Percentiles rank a stretch among this genome's conserved stretches.
Conservation (phyloP, 2,329 filamentous ascomycete species). For the Cercospora sojina region DNA sequence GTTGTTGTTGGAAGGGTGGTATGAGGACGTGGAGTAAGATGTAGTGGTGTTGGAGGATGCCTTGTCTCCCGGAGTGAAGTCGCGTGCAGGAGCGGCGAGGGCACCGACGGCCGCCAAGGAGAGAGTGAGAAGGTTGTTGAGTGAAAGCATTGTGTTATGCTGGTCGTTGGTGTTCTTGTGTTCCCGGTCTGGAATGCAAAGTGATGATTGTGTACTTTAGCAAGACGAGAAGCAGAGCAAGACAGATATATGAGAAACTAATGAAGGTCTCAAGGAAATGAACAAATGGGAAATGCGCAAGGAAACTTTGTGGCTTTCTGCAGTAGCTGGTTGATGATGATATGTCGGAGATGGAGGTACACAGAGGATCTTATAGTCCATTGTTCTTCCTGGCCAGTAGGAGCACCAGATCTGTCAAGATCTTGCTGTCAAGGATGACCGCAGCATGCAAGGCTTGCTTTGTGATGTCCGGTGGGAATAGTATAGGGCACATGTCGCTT, state of each 20-base stretch:
- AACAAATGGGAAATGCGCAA: slow-evolving; percentile 9
- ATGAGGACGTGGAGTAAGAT: slow-evolving; percentile 30
- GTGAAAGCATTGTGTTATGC: slow-evolving; percentile 9
- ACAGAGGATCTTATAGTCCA: slow-evolving; percentile 3
- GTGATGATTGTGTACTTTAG: background rate
- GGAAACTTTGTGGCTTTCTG: slow-evolving; percentile 10
- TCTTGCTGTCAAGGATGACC: background rate
- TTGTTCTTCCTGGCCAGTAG: background rate
- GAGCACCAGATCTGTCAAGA: background rate
- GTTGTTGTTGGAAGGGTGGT: slow-evolving; percentile 22
- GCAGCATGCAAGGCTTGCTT: background rate
- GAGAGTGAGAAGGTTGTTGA: background rate
- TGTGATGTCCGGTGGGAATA: background rate
- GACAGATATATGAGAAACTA: slow-evolving; percentile 12
- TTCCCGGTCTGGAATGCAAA: background rate
- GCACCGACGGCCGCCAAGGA: slow-evolving; percentile 9
- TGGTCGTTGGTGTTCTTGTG: background rate
- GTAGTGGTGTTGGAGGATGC: slow-evolving; percentile 30
- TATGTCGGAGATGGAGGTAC: background rate
- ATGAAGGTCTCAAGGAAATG: slow-evolving; percentile 18
- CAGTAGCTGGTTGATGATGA: slow-evolving; percentile 10
- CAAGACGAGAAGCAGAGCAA: background rate
- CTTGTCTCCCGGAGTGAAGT: slow-evolving; percentile 30
- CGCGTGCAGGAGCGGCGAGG: slow-evolving; percentile 24
- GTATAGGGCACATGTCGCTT: background rate